A percentile compares a stretch with the other conserved stretches of the same genome.
phyloP scores from a whole-genome alignment of 169 alveolate species.

The Plasmodium gonderi region DNA sequence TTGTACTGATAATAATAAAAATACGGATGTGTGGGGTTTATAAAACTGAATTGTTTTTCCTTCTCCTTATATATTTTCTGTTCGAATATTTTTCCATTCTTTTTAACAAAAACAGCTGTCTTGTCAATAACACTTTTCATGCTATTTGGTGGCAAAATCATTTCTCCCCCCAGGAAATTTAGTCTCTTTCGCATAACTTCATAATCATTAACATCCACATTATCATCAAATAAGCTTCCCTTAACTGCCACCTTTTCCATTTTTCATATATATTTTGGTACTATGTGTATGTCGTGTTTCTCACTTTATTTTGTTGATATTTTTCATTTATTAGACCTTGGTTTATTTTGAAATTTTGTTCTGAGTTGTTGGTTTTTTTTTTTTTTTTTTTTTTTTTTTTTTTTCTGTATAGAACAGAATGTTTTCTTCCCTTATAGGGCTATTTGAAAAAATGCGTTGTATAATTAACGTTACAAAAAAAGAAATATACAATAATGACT shows the following conservation, averaged over 20 bases:
- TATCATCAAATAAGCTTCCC: slow-evolving; percentile 60
- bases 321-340: neutral
- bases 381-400: neutral
- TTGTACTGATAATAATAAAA: slow-evolving; percentile 87
- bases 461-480: neutral
- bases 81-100: slow-evolving; percentile 92
- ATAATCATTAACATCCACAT: slow-evolving; percentile 34
- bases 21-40: slow-evolving; percentile 88
- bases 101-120: slow-evolving; percentile 93
- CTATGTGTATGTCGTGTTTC: neutral
- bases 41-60: slow-evolving; percentile 85
- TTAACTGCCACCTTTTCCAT: slow-evolving; percentile 46
- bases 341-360: neutral
- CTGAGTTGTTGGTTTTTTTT: neutral
- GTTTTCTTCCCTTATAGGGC: neutral
- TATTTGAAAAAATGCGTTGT: neutral
- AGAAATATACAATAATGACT: neutral
- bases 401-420: neutral
- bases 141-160: slow-evolving; percentile 91
- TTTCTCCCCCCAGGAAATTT: slow-evolving; percentile 67
- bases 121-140: slow-evolving; percentile 90
- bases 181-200: slow-evolving; percentile 31
- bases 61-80: slow-evolving; percentile 87
- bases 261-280: neutral
- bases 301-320: neutral